Evolutionary conservation across 768 basidiomycete species (phyloP), one percentile per base, ranked within the genome.

Genomic region (Auricularia sp.): DNA sequence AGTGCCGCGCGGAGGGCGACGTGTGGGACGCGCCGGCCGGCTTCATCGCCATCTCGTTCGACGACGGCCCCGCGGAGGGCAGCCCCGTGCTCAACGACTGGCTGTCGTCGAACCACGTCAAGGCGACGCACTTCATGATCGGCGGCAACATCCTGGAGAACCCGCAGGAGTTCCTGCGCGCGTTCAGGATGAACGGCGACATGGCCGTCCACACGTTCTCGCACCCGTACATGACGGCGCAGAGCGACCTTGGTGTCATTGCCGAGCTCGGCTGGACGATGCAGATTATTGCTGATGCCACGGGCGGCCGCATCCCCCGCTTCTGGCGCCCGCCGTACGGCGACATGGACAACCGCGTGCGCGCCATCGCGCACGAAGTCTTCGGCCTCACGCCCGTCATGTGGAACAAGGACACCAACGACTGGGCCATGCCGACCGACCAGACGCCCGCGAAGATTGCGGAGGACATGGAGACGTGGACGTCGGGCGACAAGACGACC

Each of bases 291-390:
- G 83, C 86, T 68, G 86, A 93, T 72, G 86, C 86, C 1, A 91
- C 87, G 3, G 88, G 89, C 44, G 95, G 95, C 3, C 82, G 78
- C 16, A 70, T 86, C n/a, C 83, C 88, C 16, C 76, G 77, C 59
- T 94, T 81, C 79, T 97, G 94, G 94, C 78, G 92, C n/a, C 92
- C 92, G 1, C 92, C 92, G 7, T 93, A 84, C 71, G 92, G 91
- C 39, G 90, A 95, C 73, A 82, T 82, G 56, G 95, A 98, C 71
- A 83, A 82, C 74, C 84, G 95, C 61, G 90, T 96, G 37, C 80
- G 84, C 44, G 86, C 93, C 3, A 91, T 98, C 70, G 95, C 94
- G 34, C 79, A 82, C 71, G 86, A 92, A 72, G 87, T 94, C 37
- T 94, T 97, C 72, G 92, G 90, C 33, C 74, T 98, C 68, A 80